These are phyloP conservation scores for Fusarium sacchari DNA, from an alignment of 2,329 filamentous ascomycete genomes.

Conservation along the genomic window DNA sequence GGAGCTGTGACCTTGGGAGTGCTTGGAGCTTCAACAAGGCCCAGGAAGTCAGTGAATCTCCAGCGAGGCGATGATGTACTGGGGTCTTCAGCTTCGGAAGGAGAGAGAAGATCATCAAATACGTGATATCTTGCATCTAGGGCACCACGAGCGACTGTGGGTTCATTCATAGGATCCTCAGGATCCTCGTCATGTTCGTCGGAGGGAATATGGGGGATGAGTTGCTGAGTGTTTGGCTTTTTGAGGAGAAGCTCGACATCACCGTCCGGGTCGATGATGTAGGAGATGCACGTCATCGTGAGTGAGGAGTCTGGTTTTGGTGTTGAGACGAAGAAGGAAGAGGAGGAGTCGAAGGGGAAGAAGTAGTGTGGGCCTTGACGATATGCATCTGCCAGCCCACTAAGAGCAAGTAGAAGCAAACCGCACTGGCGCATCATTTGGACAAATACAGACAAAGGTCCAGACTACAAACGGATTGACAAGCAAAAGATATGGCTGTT, in stretches of 20 bases:
- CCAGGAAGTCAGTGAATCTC: no score
- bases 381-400: not conserved
- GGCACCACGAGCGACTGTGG: not conserved
- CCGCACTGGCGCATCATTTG: not conserved
- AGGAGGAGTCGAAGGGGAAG: not conserved
- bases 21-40: not conserved
- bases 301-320: no score
- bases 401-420: not conserved
- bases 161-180: not conserved
- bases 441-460: not conserved
- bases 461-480: not conserved
- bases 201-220: not conserved
- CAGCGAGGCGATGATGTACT: no score
- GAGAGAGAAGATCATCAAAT: not conserved
- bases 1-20: not conserved
- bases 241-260: not conserved
- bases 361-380: not conserved
- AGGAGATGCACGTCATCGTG: not conserved
- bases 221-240: not conserved
- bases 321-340: not conserved
- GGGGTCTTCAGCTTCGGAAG: not conserved
- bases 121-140: not conserved
- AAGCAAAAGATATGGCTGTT: fast-evolving
- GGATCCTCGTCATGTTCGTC: not conserved
- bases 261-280: not conserved